A percentile compares a stretch with the other conserved stretches of the same genome.
phyloP scores from a whole-genome alignment of 2,329 filamentous ascomycete genomes.

The Aspergillus oerlinghausenensis region DNA sequence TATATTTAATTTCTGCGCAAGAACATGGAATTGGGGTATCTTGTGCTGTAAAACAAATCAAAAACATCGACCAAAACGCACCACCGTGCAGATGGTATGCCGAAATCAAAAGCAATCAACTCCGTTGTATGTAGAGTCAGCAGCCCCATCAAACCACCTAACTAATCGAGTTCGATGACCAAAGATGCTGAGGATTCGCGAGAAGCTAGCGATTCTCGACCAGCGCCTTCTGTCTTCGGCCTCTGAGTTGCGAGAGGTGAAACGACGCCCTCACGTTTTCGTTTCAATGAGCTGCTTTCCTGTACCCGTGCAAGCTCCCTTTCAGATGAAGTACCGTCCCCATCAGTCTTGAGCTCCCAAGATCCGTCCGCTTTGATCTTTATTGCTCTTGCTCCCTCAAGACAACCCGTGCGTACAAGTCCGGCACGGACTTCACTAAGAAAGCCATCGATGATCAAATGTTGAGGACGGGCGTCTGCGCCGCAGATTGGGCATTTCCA shows the following conservation, averaged over 20 bases:
- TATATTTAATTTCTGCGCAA: not conserved
- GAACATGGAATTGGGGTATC: constrained; percentile 6
- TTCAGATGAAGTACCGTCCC: constrained; percentile 12
- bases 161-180: constrained; percentile 23
- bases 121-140: not conserved
- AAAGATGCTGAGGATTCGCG: constrained; percentile 1
- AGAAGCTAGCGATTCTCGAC: not conserved
- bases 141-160: constrained; percentile 1
- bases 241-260: constrained; percentile 5
- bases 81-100: not conserved
- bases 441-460: constrained; percentile 70
- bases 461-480: constrained; percentile 68
- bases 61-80: not conserved
- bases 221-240: constrained; percentile 9
- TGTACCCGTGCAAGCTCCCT: constrained; percentile 12
- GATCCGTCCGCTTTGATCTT: constrained; percentile 59
- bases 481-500: constrained; percentile 88
- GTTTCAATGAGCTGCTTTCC: constrained; percentile 5
- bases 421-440: constrained; percentile 57
- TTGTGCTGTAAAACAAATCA: not conserved
- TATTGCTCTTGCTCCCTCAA: constrained; percentile 56
- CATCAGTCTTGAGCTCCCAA: constrained; percentile 54
- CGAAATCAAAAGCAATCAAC: not conserved
- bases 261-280: constrained; percentile 13
- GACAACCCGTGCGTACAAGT: constrained; percentile 47